Evolutionary conservation across 768 basidiomycete species (phyloP).

Genomic region (Pholiota molesta): DNA sequence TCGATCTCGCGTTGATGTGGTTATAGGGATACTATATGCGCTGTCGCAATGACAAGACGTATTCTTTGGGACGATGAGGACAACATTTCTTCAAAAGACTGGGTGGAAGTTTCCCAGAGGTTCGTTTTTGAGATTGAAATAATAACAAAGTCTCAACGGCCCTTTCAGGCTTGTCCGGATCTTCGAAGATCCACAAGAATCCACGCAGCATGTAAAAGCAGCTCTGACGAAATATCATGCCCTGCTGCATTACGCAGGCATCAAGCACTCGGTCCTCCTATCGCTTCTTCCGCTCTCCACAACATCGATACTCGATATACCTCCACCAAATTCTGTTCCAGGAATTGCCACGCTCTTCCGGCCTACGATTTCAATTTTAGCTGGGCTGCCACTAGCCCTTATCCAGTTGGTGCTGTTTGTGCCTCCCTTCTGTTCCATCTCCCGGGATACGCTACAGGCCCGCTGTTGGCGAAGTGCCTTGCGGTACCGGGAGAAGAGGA

Average conservation of each 20-base stretch:
- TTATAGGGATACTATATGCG: slow-evolving; percentile 61
- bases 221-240: slow-evolving; percentile 59
- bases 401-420: slow-evolving; percentile 39
- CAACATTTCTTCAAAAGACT: slow-evolving; percentile 48
- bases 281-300: slow-evolving; percentile 22
- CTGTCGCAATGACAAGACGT: slow-evolving; percentile 57
- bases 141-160: neutral
- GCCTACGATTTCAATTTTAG: slow-evolving; percentile 27
- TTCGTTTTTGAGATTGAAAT: slow-evolving; percentile 30
- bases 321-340: slow-evolving; percentile 28
- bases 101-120: slow-evolving; percentile 61
- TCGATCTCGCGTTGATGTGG: neutral
- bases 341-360: slow-evolving; percentile 31
- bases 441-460: slow-evolving; percentile 59
- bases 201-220: slow-evolving; percentile 34
- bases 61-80: slow-evolving; percentile 57
- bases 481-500: slow-evolving; percentile 60
- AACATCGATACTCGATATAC: slow-evolving; percentile 9
- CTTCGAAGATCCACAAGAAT: slow-evolving; percentile 8
- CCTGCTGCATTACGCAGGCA: slow-evolving; percentile 51
- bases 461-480: slow-evolving; percentile 44
- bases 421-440: slow-evolving; percentile 53
- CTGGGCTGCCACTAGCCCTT: slow-evolving; percentile 43
- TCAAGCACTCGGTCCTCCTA: slow-evolving; percentile 52
- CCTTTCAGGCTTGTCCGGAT: slow-evolving; percentile 18